Evolutionary conservation across 257 asterid species (phyloP), one percentile per base, ranked within the genome.

Genomic region (Capsicum baccatum): DNA sequence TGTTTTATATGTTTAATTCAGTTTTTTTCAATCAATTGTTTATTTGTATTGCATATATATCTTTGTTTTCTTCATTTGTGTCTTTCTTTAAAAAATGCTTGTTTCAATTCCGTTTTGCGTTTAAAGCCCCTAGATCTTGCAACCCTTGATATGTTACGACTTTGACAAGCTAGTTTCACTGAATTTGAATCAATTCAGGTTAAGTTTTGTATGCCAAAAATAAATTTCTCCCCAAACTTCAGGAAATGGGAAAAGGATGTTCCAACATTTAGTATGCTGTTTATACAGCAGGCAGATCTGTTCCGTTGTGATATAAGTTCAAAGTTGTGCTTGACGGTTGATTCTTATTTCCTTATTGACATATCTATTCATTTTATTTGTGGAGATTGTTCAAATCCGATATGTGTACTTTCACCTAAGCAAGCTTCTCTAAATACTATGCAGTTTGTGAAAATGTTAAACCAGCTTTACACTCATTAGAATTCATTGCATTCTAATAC

Each of bases 341-440:
- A 69, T 69, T 69, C 79, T 42, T 17, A 42, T 69, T 69, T 69
- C 55, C 48, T 39, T 69, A 9, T 69, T 42, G 79, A 39, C 33
- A 9, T 69, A 14, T 69, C 33, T 69, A 69, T 42, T 16, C 26
- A 44, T 70, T 70, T 70, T 16, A 70, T 42, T 42, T 70, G 79
- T 50, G 55, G 79, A 70, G 79, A 70, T 70, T 69, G 35, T 70
- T 70, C 10, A 42, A 70, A 42, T 70, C 79, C 9, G 56, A 42
- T 70, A 70, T 70, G 15, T 70, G 42, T 44, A 42, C 35, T 16
- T 17, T 70, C 17, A 42, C 79, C 35, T 1, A 68, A 39, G 79
- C 35, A 70, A 42, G 79, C 57, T 71, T 16, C 55, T 69, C 14
- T 69, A 47, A 70, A 44, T 42, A 47, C 57, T 71, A 19, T 71